These are phyloP conservation scores for Paratinospora sagittata DNA, from an alignment of 164 flowering plant species.

Conservation along the genomic window DNA sequence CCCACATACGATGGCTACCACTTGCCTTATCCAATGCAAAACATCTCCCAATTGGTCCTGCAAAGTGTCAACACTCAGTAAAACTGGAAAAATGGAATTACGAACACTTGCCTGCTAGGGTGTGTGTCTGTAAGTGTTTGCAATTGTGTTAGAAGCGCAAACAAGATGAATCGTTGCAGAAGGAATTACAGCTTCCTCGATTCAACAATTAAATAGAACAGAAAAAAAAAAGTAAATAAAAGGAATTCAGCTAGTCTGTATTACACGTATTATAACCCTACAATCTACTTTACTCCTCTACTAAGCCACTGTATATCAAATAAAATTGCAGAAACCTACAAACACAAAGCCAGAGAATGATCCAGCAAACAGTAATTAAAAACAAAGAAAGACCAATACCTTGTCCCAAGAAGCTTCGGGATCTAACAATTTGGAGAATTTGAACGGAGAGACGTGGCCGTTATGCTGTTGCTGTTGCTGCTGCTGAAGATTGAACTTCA, in stretches of 20 bases:
- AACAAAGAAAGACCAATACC: constrained; percentile 28
- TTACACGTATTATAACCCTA: not conserved
- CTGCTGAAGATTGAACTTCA: constrained; percentile 31
- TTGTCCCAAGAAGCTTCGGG: constrained; percentile 97
- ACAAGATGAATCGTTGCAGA: no score
- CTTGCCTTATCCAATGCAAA: constrained; percentile 94
- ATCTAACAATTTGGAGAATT: constrained; percentile 69
- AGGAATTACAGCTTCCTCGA: no score
- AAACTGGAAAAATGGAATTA: not conserved
- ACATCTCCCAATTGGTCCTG: constrained; percentile 99
- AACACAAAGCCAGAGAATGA: not conserved
- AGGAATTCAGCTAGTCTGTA: not conserved
- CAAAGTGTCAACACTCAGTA: not conserved
- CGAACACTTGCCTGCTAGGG: no score
- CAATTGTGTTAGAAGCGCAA: no score
- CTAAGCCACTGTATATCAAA: not conserved
- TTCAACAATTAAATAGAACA: no score
- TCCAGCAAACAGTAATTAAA: no score
- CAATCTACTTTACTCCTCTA: not conserved
- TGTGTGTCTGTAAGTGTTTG: no score
- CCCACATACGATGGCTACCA: constrained; percentile 64
- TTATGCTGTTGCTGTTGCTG: constrained; percentile 33
- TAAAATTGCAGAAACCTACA: not conserved
- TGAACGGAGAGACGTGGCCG: constrained; percentile 69
- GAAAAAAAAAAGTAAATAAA: not conserved